Evolutionary conservation across 2,329 filamentous ascomycete genomes (phyloP), one percentile per base, ranked within the genome.

Genomic region (Monosporascus sp.): DNA sequence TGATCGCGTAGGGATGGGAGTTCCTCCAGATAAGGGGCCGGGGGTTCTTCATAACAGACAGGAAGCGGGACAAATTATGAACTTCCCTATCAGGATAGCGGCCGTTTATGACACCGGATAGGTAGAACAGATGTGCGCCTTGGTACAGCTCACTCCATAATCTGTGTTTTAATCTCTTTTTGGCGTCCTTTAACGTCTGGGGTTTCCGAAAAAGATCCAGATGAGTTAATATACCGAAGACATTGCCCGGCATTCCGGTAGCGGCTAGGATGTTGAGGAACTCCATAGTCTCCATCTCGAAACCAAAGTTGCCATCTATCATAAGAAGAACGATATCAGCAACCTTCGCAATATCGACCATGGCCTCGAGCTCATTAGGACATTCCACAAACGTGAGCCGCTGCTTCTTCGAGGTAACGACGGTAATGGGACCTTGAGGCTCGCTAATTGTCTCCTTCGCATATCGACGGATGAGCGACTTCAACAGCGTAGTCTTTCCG

Each of bases 211-310:
- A 99, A 15, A 99, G 78, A 68, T 99, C 94, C 56, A 99, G 78
- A 76, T 99, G 95, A 17, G 94, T 97, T 45, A 99, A 80, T 53
- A 99, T 92, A 50, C 94, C 94, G 68, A 99, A 97, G 38, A 99
- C 92, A 64, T 99, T 99, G 60, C 94, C 93, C 0, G 95, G 94
- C 93, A 99, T 97, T 70, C 94, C 94, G 31, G 89, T 96, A 2
- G 91, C 85, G n/a, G 89, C 88, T 49, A 99, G 78, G 18, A 97
- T 86, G 63, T 97, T 97, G 66, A 99, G 76, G 57, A 99, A 99
- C 73, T 99, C 94, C 94, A 99, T 99, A 0, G 94, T 99, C 79
- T 99, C 94, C 94, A 99, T 99, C 74, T 99, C 94, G 68, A 99
- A 99, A 15, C 94, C 95, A 66, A 89, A 99, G 73, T 97, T 97